Evolutionary conservation across 2,329 filamentous ascomycete genomes (phyloP), one percentile per base, ranked within the genome.

Genomic region (Botrytis fragariae): DNA sequence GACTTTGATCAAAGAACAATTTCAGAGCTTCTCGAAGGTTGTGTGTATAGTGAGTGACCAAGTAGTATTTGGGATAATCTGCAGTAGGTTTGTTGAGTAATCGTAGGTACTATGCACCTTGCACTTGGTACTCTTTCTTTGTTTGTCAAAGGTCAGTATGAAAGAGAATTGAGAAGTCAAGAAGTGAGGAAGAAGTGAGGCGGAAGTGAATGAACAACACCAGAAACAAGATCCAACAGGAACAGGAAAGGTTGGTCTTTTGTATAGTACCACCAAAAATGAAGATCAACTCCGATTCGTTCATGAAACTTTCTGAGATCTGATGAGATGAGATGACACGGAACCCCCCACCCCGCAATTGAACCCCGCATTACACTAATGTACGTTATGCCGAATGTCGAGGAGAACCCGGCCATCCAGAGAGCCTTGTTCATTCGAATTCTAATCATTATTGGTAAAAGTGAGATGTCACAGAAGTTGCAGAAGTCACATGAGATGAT

Each of bases 321-420:
- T 37, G 39, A 51, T 22, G 25, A 64, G 44, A 71, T 54, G 37
- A 39, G 29, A 60, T 10, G 18, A 32, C 29, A 59, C 48, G 48
- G 48, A 54, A 54, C 48, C 48, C 48, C 54, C 44, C 59, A 61
- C 44, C 69, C 69, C 69, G 42, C 59, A 54, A 51, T 64, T 54
- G 32, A 51, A 63, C 71, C 51, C 57, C 59, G 60, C 72, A 63
- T 42, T 61, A 71, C n/a, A n/a, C 67, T 71, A 60, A 45, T 73
- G 59, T 45, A 69, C 14, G 48, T 32, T 37, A 20, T 62, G 48
- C 51, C 32, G 39, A 18, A 39, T 62, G 18, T 44, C 60, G 18
- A 62, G 12, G 39, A 67, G 18, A 54, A 29, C 20, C 20, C 29
- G 14, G 4, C 61, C 61, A 67, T 57, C 37, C 61, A 68, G 14